Conservation (phyloP, 2,329 filamentous ascomycete genomes). For the Calonectria ilicicola region DNA sequence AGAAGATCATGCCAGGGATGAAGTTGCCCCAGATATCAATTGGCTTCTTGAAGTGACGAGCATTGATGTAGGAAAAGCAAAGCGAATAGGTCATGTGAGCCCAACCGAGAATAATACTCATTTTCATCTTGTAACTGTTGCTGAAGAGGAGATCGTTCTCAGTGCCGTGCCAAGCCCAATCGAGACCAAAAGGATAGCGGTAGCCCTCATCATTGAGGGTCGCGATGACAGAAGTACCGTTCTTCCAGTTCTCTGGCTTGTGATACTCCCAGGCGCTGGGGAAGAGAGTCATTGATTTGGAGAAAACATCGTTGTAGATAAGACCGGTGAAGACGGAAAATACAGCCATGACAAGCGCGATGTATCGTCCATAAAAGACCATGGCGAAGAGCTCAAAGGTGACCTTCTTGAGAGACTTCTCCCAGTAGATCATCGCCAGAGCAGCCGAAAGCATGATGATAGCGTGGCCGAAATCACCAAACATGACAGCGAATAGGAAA, state of each 20-base stretch:
- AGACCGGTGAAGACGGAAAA: slow-evolving; percentile 98
- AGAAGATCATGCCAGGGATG: slow-evolving; percentile 98
- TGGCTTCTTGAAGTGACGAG: slow-evolving; percentile 91
- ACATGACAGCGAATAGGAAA: slow-evolving; percentile 99
- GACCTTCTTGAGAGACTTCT: slow-evolving; percentile 93
- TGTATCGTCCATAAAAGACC: slow-evolving; percentile 99
- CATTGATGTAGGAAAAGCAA: slow-evolving; percentile 92
- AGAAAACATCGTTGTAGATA: slow-evolving; percentile 98
- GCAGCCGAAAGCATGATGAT: slow-evolving; percentile 88
- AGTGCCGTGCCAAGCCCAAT: slow-evolving; percentile 96
- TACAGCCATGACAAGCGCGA: slow-evolving; percentile 96
- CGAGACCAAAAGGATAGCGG: slow-evolving; percentile 94
- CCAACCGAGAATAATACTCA: slow-evolving; percentile 98
- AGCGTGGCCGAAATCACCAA: slow-evolving; percentile 96
- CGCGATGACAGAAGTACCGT: slow-evolving; percentile 74
- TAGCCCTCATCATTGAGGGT: slow-evolving; percentile 76
- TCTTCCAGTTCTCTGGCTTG: slow-evolving; percentile 74
- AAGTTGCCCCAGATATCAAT: slow-evolving; percentile 99
- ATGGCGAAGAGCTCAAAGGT: slow-evolving; percentile 95
- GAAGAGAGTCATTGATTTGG: slow-evolving; percentile 90
- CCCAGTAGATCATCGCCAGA: slow-evolving; percentile 94
- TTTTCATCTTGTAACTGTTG: slow-evolving; percentile 99
- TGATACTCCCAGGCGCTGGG: slow-evolving; percentile 88
- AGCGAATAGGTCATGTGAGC: slow-evolving; percentile 99
- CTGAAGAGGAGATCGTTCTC: slow-evolving; percentile 96